Conservation (phyloP, 1,139 yeast species). For the Sporopachydermia cereana region DNA sequence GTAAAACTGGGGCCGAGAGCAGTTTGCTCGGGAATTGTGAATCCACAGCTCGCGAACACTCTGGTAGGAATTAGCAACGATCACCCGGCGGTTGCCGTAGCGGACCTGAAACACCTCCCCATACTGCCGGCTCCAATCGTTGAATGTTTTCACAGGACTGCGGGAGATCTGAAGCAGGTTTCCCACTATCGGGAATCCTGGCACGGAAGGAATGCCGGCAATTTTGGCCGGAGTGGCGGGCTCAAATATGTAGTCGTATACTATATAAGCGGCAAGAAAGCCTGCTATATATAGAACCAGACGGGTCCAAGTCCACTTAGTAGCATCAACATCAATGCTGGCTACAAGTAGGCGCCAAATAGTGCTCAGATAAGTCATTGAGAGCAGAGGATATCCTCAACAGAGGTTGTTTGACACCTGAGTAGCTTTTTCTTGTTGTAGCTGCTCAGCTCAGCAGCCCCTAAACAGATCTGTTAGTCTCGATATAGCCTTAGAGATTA, state of each 20-base stretch:
- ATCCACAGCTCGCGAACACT: conserved; percentile 46
- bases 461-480: no score
- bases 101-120: conserved; percentile 50
- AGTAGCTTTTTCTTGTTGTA: no score
- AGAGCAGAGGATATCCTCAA: no score
- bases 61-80: conserved; percentile 54
- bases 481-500: no score
- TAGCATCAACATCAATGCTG: no score
- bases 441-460: no score
- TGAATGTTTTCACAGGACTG: conserved; percentile 42
- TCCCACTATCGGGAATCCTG: conserved; percentile 42
- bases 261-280: neutral
- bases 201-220: conserved; percentile 30
- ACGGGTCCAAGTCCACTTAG: no score
- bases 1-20: conserved; percentile 55
- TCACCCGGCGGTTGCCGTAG: conserved; percentile 42
- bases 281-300: no score
- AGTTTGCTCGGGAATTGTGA: conserved; percentile 39
- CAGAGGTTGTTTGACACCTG: no score
- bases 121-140: conserved; percentile 34
- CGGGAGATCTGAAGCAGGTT: conserved; percentile 35
- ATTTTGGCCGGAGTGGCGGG: conserved; percentile 16
- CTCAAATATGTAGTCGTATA: neutral
- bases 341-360: no score
- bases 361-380: no score